Conservation (phyloP, 1,284 basidiomycete species). For the Austroboletus niveus region DNA sequence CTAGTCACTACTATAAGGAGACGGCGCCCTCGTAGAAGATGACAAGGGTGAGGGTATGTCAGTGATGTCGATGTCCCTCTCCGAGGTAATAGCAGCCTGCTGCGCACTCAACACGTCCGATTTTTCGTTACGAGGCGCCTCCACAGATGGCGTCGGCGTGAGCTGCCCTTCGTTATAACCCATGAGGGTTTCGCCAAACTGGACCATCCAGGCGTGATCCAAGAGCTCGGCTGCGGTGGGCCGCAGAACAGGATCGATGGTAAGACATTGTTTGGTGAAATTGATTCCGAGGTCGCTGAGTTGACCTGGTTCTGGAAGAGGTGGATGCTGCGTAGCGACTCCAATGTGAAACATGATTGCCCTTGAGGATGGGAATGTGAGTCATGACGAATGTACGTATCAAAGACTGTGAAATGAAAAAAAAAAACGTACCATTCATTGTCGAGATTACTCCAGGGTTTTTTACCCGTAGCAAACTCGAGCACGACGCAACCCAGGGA, state of each 20-base stretch:
- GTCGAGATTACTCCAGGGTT: constrained; percentile 98
- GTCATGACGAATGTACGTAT: constrained; percentile 2
- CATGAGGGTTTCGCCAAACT: constrained; percentile 67
- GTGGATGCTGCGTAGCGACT: constrained; percentile 95
- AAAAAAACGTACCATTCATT: constrained; percentile 84
- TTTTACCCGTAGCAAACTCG: constrained; percentile 93
- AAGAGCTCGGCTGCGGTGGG: constrained; percentile 87
- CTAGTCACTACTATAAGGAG: constrained; percentile 23
- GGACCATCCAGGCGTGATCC: constrained; percentile 89
- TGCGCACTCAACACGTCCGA: constrained; percentile 54
- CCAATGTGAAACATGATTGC: constrained; percentile 99
- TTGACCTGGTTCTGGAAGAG: constrained; percentile 88
- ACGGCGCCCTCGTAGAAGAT: constrained; percentile 32
- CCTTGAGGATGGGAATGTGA: constrained; percentile 37
- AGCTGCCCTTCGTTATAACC: constrained; percentile 67
- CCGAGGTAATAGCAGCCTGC: constrained; percentile 53
- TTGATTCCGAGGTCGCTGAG: constrained; percentile 89
- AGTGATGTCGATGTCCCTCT: constrained; percentile 59
- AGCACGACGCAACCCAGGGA: constrained; percentile 94
- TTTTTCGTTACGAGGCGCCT: constrained; percentile 45
- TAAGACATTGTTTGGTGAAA: constrained; percentile 92
- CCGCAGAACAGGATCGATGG: constrained; percentile 81
- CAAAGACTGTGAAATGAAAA: neutral
- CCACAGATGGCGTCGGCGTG: constrained; percentile 46
- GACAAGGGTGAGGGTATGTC: constrained; percentile 40